Base-by-base conservation (phyloP, 2,329 filamentous ascomycete genomes). In the Sarocladium strictum region DNA sequence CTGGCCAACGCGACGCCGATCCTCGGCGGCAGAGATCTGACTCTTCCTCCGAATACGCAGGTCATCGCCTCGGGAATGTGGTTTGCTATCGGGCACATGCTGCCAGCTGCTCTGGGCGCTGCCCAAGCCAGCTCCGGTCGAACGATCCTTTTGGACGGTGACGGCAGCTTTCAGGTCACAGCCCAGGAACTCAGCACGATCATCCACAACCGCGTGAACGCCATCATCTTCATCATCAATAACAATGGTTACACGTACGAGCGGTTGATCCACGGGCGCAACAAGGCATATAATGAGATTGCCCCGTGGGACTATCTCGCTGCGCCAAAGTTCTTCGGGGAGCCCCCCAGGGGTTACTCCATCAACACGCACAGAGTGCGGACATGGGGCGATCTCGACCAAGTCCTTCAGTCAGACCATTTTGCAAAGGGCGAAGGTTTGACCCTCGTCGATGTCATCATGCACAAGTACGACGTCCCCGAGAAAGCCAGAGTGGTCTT, bases 141-240 rank as follows among this genome's bases (percentile, higher is more conserved):
- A 14, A 79, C 81, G 0, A 72, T 85, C 10, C 67, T 85, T 1
- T 73, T 83, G 57, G 83, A 83, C 32, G 83, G 83, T 4, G 83
- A 86, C 53, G 84, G 84, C 3, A 84, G 81, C 58, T 76, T 87
- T 56, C 79, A 86, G 58, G 79, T 87, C 69, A 87, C 84, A 0
- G 82, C 77, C 0, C 85, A 88, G 63, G 84, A 86, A 58, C 69
- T 89, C 3, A 78, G 79, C 11, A 85, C 81, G 2, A 86, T 87
- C 60, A 80, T 87, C 59, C 71, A 71, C 15, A 71, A 78, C 54
- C 70, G 73, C 3, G 69, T 81, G 21, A 70, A 78, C 35, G 72
- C 78, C 3, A 68, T 62, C n/a, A 67, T 77, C 19, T 74, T 84
- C 56, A 62, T 84, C 9, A 75, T 84, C 59, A 83, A 83, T 60